phyloP scores from a whole-genome alignment of 1,139 yeast genomes.

The Yamadazyma triangularis region DNA sequence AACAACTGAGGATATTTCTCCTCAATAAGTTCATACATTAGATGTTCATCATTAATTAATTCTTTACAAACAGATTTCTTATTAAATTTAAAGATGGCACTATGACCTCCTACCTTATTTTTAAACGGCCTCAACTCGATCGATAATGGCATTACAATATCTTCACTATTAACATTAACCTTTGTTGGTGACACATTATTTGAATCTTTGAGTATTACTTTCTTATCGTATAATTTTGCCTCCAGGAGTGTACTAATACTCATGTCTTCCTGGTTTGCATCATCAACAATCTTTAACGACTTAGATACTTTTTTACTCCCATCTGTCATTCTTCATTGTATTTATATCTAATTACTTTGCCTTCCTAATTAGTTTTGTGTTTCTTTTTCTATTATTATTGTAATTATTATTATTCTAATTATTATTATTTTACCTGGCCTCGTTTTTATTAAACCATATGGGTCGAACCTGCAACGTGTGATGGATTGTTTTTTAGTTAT shows the following conservation, averaged over 20 bases:
- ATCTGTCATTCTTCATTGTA: neutral
- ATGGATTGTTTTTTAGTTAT: no score
- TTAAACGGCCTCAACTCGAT: neutral
- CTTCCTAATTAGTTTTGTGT: no score
- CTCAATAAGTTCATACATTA: slow-evolving; percentile 89
- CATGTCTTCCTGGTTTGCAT: neutral
- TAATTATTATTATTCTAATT: no score
- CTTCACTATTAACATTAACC: neutral
- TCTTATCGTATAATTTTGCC: neutral
- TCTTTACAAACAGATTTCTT: slow-evolving; percentile 37
- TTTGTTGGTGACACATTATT: neutral
- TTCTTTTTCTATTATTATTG: no score
- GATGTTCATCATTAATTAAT: slow-evolving; percentile 85
- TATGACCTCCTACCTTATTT: slow-evolving; percentile 96
- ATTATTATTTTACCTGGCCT: no score
- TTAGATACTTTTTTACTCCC: neutral
- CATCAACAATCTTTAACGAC: neutral
- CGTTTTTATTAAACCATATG: neutral
- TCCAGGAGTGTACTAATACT: neutral
- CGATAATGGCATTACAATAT: neutral
- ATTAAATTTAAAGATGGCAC: slow-evolving; percentile 82
- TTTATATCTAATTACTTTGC: no score
- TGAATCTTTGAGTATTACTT: neutral
- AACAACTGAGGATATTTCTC: slow-evolving; percentile 68
- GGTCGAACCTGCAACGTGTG: neutral